phyloP scores from a whole-genome alignment of 129 eudicot species.

The Lactuca sativa region DNA sequence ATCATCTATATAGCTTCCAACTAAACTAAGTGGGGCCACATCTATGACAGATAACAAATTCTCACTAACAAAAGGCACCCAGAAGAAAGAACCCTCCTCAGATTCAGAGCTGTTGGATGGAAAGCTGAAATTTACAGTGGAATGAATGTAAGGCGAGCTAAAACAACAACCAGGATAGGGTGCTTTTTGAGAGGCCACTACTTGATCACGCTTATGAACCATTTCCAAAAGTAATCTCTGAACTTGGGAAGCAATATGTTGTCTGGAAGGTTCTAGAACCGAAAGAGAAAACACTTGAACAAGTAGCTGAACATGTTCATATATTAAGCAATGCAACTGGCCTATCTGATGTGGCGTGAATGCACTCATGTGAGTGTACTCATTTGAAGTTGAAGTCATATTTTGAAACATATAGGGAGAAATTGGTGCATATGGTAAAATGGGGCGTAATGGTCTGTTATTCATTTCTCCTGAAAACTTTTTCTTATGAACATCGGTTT shows the following conservation, averaged over 20 bases:
- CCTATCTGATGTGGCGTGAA: constrained; percentile 89
- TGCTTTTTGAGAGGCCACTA: constrained; percentile 44
- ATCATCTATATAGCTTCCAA: constrained; percentile 63
- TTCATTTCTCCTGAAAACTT: constrained; percentile 39
- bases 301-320: constrained; percentile 92
- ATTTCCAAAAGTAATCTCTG: constrained; percentile 61
- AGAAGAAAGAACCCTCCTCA: constrained; percentile 30
- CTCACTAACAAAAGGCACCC: constrained; percentile 69
- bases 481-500: constrained; percentile 37
- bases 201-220: constrained; percentile 62
- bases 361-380: constrained; percentile 28
- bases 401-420: constrained; percentile 32
- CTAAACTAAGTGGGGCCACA: constrained; percentile 83
- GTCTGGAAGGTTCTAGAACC: constrained; percentile 68
- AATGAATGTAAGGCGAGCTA: constrained; percentile 49
- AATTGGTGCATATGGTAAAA: constrained; percentile 57
- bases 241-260: constrained; percentile 55
- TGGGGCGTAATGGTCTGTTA: constrained; percentile 71
- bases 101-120: constrained; percentile 11
- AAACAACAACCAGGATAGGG: constrained; percentile 70
- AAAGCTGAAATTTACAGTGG: constrained; percentile 39
- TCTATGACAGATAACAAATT: constrained; percentile 69
- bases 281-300: constrained; percentile 78
- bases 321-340: constrained; percentile 75
- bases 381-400: constrained; percentile 29